A percentile compares a stretch with the other conserved stretches of the same genome.
phyloP scores from a whole-genome alignment of 139 green algal species.

The Chlorella sp. region DNA sequence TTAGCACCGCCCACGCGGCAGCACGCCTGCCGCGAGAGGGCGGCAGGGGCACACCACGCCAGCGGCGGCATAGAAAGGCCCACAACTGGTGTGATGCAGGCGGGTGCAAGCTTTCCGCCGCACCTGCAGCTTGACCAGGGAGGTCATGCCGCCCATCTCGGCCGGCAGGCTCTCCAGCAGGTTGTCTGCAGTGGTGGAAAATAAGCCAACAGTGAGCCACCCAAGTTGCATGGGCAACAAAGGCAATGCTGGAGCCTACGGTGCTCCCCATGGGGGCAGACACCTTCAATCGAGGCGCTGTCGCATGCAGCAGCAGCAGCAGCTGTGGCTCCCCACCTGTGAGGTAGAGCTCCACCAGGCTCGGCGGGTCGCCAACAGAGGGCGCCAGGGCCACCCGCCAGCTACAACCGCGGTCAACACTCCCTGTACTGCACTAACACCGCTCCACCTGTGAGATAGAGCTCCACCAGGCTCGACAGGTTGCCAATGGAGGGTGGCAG shows the following conservation, averaged over 20 bases:
- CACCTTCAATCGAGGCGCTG: too few relatives aligned
- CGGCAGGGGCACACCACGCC: not conserved
- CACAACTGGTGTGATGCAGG: not conserved
- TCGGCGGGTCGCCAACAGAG: constrained; percentile 42
- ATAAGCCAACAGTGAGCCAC: constrained; percentile 61
- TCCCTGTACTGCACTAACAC: too few relatives aligned
- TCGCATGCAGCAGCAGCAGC: too few relatives aligned
- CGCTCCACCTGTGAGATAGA: constrained; percentile 43
- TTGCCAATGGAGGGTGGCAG: constrained; percentile 58
- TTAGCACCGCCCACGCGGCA: too few relatives aligned
- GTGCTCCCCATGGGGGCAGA: too few relatives aligned
- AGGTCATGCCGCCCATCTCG: constrained; percentile 39
- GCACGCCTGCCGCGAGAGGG: not conserved
- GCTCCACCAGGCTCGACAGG: constrained; percentile 61
- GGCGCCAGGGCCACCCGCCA: constrained; percentile 56
- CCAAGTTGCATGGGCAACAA: not conserved
- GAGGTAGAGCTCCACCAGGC: constrained; percentile 64
- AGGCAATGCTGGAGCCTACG: not conserved
- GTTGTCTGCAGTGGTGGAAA: constrained; percentile 71
- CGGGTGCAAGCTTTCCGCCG: not conserved
- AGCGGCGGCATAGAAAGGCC: not conserved
- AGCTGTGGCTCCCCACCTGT: not conserved
- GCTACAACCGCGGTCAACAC: constrained; percentile 37
- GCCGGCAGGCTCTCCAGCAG: constrained; percentile 64
- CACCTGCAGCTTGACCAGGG: constrained; percentile 55